Base-by-base conservation (phyloP, 306 rosid genomes). In the Corylus americana region DNA sequence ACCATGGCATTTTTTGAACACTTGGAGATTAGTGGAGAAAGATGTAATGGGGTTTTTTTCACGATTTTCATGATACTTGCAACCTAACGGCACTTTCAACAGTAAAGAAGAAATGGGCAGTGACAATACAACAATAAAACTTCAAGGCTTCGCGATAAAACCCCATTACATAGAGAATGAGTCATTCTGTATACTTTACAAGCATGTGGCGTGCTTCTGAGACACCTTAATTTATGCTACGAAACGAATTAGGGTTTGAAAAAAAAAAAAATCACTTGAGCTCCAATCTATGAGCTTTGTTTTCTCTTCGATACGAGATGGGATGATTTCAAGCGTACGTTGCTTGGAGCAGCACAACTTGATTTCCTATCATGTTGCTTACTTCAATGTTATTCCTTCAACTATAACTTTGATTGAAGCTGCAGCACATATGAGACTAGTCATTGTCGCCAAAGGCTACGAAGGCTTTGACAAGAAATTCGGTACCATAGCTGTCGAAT, bases 131-230 rank as follows among this genome's bases (percentile, higher is more conserved):
- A 22, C 12, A 11, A 11, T 4, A 67, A 67, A 18, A 2, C 18
- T 18, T 11, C 10, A 42, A 67, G 44, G 10, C 7, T 67, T 67
- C 11, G 22, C 29, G 50, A 39, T 67, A 67, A n/a, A 67, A 67
- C 3, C 8, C 8, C 72, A 42, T 1, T 39, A 67, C 51, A 67
- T 4, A 4, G n/a, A n/a, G 7, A 42, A 39, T 0, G 11, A 37
- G 27, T 44, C 72, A 3, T 20, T 71, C 42, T 37, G 73, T 12
- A 63, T 66, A 74, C 31, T 55, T 73, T 80, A 75, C 83, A 86
- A 64, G 73, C 80, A 59, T 39, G 58, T 71, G 29, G 74, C 13
- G 59, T 20, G 79, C 78, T 14, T 58, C 45, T 37, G 35, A 27
- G 14, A 67, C 31, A n/a, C 2, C 35, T 39, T 35, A 50, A 63